Evolutionary conservation across 164 flowering plant species (phyloP).

Genomic region (Santalum album): DNA sequence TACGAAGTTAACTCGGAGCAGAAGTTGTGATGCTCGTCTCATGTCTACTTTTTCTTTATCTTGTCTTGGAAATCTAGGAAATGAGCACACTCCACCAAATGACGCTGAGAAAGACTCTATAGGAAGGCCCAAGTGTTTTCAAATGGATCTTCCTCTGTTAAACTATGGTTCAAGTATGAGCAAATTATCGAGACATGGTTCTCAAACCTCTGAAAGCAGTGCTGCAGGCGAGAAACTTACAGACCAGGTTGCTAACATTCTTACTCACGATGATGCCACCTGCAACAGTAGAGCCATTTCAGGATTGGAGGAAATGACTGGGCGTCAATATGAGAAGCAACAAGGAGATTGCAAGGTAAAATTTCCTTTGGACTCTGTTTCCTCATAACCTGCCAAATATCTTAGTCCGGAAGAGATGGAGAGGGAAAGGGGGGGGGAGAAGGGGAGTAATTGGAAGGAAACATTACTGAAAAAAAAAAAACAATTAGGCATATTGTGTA

Average conservation of each 20-base stretch:
- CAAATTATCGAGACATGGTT: slow-evolving; percentile 22
- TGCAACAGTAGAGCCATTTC: slow-evolving; percentile 1
- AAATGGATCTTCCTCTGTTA: slow-evolving; percentile 17
- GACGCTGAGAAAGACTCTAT: slow-evolving; percentile 22
- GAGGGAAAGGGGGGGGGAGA: too few species aligned
- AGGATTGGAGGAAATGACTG: slow-evolving; percentile 7
- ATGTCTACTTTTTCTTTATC: slow-evolving; percentile 13
- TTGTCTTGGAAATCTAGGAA: slow-evolving; percentile 13
- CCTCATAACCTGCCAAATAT: not conserved
- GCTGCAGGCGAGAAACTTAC: not conserved
- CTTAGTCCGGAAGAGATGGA: too few species aligned
- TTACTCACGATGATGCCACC: slow-evolving; percentile 8
- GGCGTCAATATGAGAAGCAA: slow-evolving; percentile 11
- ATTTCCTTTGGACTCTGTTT: not conserved
- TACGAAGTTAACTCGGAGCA: slow-evolving; percentile 35
- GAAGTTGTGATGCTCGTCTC: slow-evolving; percentile 47
- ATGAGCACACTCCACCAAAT: slow-evolving; percentile 33
- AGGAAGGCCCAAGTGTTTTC: slow-evolving; percentile 30
- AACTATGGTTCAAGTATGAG: slow-evolving; percentile 17
- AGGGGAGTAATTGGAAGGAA: too few species aligned
- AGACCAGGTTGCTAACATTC: not conserved
- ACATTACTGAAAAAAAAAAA: too few species aligned
- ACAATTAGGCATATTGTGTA: too few species aligned
- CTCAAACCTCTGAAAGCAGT: slow-evolving; percentile 20
- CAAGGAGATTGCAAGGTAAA: not conserved